A percentile compares a stretch with the other conserved stretches of the same genome.
phyloP scores from a whole-genome alignment of 495 filamentous ascomycete species.

The Pyrenopolyporus hunteri region DNA sequence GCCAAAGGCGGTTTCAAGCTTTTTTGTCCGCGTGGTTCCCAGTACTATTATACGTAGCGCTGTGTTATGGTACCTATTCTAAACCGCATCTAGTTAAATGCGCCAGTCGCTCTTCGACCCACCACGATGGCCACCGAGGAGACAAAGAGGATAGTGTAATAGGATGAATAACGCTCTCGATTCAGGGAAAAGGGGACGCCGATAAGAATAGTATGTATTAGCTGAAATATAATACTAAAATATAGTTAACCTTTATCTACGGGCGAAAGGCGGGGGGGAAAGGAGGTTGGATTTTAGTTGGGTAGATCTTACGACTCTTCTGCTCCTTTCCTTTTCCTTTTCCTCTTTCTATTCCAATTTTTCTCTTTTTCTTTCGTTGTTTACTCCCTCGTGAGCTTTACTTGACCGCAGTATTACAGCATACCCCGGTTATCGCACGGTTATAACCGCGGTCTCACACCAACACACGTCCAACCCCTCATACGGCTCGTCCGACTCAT shows the following conservation, averaged over 20 bases:
- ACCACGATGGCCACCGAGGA: neutral
- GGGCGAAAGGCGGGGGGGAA: neutral
- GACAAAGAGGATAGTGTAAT: slow-evolving; percentile 31
- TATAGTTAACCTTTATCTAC: too few species aligned
- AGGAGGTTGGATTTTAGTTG: neutral
- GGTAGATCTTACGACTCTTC: neutral
- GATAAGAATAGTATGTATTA: too few species aligned
- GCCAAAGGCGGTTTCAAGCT: slow-evolving; percentile 25
- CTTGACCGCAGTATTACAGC: neutral
- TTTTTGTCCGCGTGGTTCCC: neutral
- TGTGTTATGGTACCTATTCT: neutral
- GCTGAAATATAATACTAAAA: too few species aligned
- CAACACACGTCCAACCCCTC: neutral
- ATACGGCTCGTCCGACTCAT: neutral
- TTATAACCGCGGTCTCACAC: neutral
- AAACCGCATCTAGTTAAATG: neutral
- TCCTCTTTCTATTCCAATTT: neutral
- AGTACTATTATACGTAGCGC: too few species aligned
- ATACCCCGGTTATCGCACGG: neutral
- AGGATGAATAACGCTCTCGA: slow-evolving; percentile 14
- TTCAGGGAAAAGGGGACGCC: too few species aligned
- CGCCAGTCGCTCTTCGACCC: slow-evolving; percentile 1
- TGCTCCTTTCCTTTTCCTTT: neutral
- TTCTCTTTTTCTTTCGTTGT: neutral
- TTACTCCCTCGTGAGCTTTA: neutral